Evolutionary conservation across 306 rosid genomes (phyloP), one percentile per base, ranked within the genome.

Genomic region (Cercis canadensis): DNA sequence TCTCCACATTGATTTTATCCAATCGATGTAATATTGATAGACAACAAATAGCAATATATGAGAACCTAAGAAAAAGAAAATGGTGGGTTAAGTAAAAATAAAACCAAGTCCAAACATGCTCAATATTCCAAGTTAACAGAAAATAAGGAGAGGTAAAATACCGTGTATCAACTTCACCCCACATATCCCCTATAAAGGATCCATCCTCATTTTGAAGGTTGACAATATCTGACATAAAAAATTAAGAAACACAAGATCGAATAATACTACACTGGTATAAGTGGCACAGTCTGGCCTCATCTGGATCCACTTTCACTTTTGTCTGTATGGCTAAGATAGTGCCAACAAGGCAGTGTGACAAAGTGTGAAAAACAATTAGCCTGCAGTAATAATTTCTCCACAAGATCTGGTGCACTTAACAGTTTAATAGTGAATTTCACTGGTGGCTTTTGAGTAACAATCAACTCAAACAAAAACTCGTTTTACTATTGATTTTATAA

Each of bases 101-200:
- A 51, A 44, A 16, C 49, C 57, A 32, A 55, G 59, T 47, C 39
- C 11, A 65, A 57, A 44, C 32, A 21, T 17, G 44, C 37, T 57
- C 46, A 39, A 33, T 19, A 4, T 17, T 21, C 17, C 21, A 59
- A 8, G 39, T 34, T 65, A 69, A 43, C 1, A 78, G 37, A 62
- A 55, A 15, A 16, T 32, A 18, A 79, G 36, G n/a, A n/a, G n/a
- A n/a, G n/a, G n/a, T n/a, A 39, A 62, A 69, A 67, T 77, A 90
- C 97, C 92, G 61, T 2, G 96, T 87, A 76, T 90, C 98, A 72
- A 91, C 81, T 83, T 94, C 97, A 80, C 95, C 98, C 92, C 96
- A 90, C 47, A 83, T 82, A 73, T 93, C 97, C 66, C 97, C 97
- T 4, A 97, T 90, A 89, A 94, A 94, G 46, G 96, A 90, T 67